phyloP scores from a whole-genome alignment of 208 protist species.

The Acanthamoeba healyi region DNA sequence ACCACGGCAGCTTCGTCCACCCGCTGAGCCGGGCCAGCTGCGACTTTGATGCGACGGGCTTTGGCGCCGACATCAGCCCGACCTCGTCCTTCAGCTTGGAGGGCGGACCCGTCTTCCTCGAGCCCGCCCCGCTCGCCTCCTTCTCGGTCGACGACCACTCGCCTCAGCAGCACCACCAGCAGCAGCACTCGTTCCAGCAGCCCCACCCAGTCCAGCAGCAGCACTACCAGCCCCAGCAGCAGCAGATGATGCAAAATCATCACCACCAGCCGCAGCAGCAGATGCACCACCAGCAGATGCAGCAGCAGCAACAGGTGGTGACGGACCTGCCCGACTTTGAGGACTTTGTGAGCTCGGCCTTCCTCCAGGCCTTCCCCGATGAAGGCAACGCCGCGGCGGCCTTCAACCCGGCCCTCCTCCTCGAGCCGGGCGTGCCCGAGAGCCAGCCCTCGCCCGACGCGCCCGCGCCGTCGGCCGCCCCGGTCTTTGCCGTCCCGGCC shows the following conservation, averaged over 20 bases:
- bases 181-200: not conserved
- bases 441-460: not conserved
- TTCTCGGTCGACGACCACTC: not conserved
- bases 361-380: not conserved
- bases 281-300: not conserved
- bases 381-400: not conserved
- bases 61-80: slow-evolving; percentile 22
- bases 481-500: slow-evolving; percentile 2
- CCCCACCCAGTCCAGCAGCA: not conserved
- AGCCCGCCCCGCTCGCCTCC: not conserved
- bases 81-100: not conserved
- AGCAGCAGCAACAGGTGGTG: not conserved
- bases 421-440: not conserved
- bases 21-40: not conserved
- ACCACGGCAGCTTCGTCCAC: not conserved
- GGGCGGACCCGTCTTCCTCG: not conserved
- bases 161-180: not conserved
- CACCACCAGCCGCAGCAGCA: not conserved
- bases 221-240: not conserved
- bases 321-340: slow-evolving; percentile 34
- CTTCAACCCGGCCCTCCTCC: not conserved
- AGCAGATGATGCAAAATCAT: not conserved
- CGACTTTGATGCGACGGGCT: not conserved
- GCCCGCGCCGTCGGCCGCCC: not conserved
- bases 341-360: slow-evolving; percentile 47